Evolutionary conservation across 768 basidiomycete genomes (phyloP).

Genomic region (Phylloporus arenicola): DNA sequence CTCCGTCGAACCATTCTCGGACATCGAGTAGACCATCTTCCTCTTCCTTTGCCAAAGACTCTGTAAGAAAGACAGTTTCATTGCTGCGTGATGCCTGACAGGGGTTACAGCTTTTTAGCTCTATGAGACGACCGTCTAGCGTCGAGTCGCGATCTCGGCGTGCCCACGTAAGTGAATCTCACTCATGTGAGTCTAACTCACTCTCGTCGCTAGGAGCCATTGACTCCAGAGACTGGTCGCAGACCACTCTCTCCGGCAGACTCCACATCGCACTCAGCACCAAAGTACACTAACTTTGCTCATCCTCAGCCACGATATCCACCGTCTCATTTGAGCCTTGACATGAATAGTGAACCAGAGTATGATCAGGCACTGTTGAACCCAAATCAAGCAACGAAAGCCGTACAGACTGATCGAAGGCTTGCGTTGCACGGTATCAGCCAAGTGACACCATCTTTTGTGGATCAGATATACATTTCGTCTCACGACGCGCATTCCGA

Average conservation of each 20-base stretch:
- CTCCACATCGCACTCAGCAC: constrained; percentile 23
- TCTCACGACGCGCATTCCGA: constrained; percentile 65
- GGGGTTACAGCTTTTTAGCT: constrained; percentile 18
- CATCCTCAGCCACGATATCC: constrained; percentile 25
- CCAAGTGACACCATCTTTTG: constrained; percentile 32
- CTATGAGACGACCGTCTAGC: constrained; percentile 31
- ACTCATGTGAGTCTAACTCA: constrained; percentile 6
- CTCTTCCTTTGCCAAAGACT: constrained; percentile 39
- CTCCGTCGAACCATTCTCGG: constrained; percentile 37
- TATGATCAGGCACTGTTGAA: constrained; percentile 25
- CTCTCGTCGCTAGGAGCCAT: constrained; percentile 32
- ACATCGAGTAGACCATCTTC: constrained; percentile 42
- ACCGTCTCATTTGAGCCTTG: constrained; percentile 30
- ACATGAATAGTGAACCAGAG: constrained; percentile 42
- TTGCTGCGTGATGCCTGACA: constrained; percentile 24
- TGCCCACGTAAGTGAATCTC: constrained; percentile 30
- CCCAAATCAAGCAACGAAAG: constrained; percentile 51
- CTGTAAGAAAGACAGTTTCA: constrained; percentile 33
- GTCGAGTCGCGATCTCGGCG: constrained; percentile 29
- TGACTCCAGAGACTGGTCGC: constrained; percentile 41
- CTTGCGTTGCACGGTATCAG: constrained; percentile 26
- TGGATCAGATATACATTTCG: constrained; percentile 39
- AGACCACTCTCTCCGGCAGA: constrained; percentile 41
- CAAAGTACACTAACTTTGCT: constrained; percentile 23
- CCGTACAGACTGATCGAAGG: constrained; percentile 61